Conservation (phyloP, 305 asterid genomes). For the Petunia hybrid region DNA sequence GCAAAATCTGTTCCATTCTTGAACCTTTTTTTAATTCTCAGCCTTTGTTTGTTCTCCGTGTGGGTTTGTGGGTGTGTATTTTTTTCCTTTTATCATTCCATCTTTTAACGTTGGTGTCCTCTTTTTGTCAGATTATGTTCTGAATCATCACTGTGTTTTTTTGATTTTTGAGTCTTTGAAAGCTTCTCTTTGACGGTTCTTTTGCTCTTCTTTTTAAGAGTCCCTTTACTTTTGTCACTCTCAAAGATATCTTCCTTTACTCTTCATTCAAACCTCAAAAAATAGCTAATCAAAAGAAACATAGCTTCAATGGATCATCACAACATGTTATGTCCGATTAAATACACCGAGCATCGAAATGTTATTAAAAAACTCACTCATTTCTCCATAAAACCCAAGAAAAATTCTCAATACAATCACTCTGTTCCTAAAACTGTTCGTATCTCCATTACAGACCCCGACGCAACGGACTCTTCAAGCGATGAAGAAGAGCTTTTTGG, state of each 20-base stretch:
- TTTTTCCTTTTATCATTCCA: conserved; percentile 21
- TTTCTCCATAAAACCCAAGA: conserved; percentile 39
- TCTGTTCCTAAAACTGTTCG: conserved; percentile 50
- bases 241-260: conserved; percentile 41
- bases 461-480: conserved; percentile 71
- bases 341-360: conserved; percentile 61
- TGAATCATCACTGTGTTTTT: conserved; percentile 22
- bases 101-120: conserved; percentile 29
- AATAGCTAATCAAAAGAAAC: neutral
- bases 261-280: conserved; percentile 16
- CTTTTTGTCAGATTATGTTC: conserved; percentile 32
- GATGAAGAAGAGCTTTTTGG: conserved; percentile 63
- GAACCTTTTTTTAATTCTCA: neutral
- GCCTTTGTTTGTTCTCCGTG: conserved; percentile 22
- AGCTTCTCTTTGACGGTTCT: conserved; percentile 29
- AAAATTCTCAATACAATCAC: conserved; percentile 25
- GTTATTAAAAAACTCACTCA: conserved; percentile 48
- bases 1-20: neutral
- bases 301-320: conserved; percentile 50
- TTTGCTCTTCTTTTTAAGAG: conserved; percentile 16
- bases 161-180: too few relatives aligned
- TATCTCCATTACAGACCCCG: conserved; percentile 62
- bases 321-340: conserved; percentile 51
- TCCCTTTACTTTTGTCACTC: conserved; percentile 19
- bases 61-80: neutral